Evolutionary conservation across 345 rosid genomes (phyloP), one percentile per base, ranked within the genome.

Genomic region (Lumnitzera racemosa): DNA sequence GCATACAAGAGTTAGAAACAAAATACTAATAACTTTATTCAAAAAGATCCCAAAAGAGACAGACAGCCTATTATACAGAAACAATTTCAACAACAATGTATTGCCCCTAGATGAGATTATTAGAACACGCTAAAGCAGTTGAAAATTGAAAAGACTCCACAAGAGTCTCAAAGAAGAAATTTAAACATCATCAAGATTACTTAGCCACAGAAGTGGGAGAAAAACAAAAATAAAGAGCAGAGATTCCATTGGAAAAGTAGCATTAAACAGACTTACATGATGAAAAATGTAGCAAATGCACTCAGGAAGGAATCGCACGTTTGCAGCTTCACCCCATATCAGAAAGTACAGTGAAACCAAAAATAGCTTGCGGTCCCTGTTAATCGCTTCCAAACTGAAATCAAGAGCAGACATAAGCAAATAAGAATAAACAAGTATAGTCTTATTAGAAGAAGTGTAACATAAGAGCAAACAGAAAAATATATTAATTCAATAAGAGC

Each of bases 291-390:
- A 94, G 83, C 99, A 94, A 69, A 94, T 72, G 75, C 97, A 88
- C 71, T 94, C 99, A 1, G 99, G 99, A 73, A 94, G 97, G 76
- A 90, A 94, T 60, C 99, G 96, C 71, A 88, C 85, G 77, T 94
- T 94, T 69, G 97, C 99, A 73, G 96, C 97, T 81, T 94, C 99
- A 27, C 99, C 99, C 99, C 99, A 94, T 74, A 94, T 79, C 46
- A 88, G 87, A 71, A 88, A 90, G 79, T 94, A 94, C 51, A 94
- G 74, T 41, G 99, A 90, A 68, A 94, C 84, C 72, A 94, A 79
- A 68, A 88, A 90, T 69, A 94, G 85, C 76, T 94, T 94, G 71
- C 95, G 81, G 72, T 94, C 99, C 75, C 79, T 84, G 56, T 78
- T 80, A 72, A 94, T 86, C 56, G 97, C 99, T 73, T 88, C 83